Conservation (phyloP, 345 rosid species). For the Pistacia integerrima region DNA sequence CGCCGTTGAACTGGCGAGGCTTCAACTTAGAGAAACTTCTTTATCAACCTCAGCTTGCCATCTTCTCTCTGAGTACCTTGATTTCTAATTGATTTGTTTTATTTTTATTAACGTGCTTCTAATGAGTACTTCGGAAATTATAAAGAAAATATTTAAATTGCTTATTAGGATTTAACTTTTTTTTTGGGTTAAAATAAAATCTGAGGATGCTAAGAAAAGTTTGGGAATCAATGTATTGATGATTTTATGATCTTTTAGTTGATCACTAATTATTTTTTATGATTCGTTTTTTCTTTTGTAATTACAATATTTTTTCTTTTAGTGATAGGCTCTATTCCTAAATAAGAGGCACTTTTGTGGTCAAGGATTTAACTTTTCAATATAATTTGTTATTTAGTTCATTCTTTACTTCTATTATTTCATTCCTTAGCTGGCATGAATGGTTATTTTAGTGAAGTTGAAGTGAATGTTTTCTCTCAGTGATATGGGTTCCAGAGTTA, state of each 20-base stretch:
- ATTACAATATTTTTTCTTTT: too few relatives aligned
- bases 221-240: background rate
- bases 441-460: conserved; percentile 1
- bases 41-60: background rate
- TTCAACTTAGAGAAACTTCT: background rate
- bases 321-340: background rate
- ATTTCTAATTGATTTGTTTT: background rate
- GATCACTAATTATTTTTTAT: too few relatives aligned
- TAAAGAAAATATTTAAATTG: background rate
- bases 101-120: background rate
- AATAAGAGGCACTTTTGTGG: background rate
- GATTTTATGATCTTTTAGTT: too few relatives aligned
- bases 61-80: background rate
- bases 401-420: background rate
- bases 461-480: background rate
- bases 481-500: background rate
- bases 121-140: background rate
- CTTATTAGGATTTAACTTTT: too few relatives aligned
- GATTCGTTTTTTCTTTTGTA: too few relatives aligned
- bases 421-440: conserved; percentile 1
- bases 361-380: background rate
- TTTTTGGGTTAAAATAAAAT: background rate
- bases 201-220: background rate
- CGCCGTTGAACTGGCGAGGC: background rate
- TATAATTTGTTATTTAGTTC: background rate